phyloP scores from a whole-genome alignment of 371 early-diverging fungal genomes.

The Mortierella sp. region DNA sequence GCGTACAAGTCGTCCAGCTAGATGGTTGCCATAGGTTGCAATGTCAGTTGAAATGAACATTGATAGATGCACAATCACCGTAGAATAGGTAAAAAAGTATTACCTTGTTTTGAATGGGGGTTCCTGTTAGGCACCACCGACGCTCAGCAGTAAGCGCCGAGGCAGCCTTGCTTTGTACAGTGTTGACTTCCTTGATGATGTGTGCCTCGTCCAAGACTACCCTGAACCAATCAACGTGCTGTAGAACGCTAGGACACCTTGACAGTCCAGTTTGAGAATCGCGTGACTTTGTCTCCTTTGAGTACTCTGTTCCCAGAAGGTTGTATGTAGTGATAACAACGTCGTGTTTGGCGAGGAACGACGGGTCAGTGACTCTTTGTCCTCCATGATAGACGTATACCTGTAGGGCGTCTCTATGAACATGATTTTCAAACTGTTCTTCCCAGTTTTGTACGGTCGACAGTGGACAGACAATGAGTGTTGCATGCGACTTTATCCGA shows the following conservation, averaged over 20 bases:
- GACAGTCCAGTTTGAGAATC: conserved; percentile 26
- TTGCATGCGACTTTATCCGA: conserved; percentile 54
- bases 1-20: conserved; percentile 73
- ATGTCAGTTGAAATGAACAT: neutral
- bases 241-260: conserved; percentile 50
- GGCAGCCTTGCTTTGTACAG: conserved; percentile 64
- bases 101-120: conserved; percentile 80
- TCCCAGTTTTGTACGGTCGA: conserved; percentile 75
- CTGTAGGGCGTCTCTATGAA: conserved; percentile 42
- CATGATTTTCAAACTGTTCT: conserved; percentile 67
- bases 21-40: neutral
- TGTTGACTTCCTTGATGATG: conserved; percentile 69
- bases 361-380: conserved; percentile 42
- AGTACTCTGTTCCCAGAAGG: conserved; percentile 62
- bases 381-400: conserved; percentile 70
- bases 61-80: no score
- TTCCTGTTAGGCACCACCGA: conserved; percentile 85
- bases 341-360: conserved; percentile 57
- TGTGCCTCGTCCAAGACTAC: conserved; percentile 76
- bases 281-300: conserved; percentile 56
- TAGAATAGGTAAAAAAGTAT: neutral
- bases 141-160: conserved; percentile 64
- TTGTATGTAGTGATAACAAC: conserved; percentile 75
- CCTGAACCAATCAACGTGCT: conserved; percentile 64
- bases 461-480: conserved; percentile 72